These are phyloP conservation scores for Groenewaldozyma salmanticensis DNA, from an alignment of 805 yeast species.

Conservation along the genomic window DNA sequence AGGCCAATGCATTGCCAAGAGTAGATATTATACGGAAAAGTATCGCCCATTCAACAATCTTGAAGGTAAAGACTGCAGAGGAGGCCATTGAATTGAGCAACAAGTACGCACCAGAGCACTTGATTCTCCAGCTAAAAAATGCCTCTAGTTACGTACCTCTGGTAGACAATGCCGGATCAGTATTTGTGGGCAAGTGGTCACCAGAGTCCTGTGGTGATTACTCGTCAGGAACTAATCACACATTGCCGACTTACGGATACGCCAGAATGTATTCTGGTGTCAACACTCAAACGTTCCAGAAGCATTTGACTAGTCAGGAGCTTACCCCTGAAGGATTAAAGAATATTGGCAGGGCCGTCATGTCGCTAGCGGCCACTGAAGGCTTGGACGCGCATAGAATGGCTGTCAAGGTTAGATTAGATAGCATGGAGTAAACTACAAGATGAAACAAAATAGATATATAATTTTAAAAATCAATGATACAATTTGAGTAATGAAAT, in stretches of 20 bases:
- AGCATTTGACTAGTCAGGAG: conserved; percentile 89
- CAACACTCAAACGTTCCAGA: conserved; percentile 90
- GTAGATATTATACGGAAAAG: conserved; percentile 88
- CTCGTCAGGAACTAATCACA: conserved; percentile 96
- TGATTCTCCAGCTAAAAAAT: conserved; percentile 79
- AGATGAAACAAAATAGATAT: neutral
- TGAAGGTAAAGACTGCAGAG: conserved; percentile 56
- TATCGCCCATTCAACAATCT: conserved; percentile 81
- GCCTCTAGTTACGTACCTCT: conserved; percentile 62
- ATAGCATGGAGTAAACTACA: conserved; percentile 19
- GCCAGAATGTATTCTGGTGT: conserved; percentile 97
- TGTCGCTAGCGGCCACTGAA: conserved; percentile 91
- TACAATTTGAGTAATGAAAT: too few species aligned
- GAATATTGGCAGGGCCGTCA: conserved; percentile 91
- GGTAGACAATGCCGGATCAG: conserved; percentile 91
- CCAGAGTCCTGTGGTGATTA: conserved; percentile 99
- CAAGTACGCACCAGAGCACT: conserved; percentile 94
- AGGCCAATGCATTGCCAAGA: conserved; percentile 79
- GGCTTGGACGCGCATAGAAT: conserved; percentile 96
- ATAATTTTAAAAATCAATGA: too few species aligned
- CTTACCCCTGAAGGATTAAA: conserved; percentile 76
- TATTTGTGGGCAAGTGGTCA: conserved; percentile 90
- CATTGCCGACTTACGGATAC: conserved; percentile 96
- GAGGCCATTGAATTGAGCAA: conserved; percentile 85
- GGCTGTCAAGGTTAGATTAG: conserved; percentile 92